Evolutionary conservation across 495 filamentous ascomycete genomes (phyloP), one percentile per base, ranked within the genome.

Genomic region (Parmelia sp.): DNA sequence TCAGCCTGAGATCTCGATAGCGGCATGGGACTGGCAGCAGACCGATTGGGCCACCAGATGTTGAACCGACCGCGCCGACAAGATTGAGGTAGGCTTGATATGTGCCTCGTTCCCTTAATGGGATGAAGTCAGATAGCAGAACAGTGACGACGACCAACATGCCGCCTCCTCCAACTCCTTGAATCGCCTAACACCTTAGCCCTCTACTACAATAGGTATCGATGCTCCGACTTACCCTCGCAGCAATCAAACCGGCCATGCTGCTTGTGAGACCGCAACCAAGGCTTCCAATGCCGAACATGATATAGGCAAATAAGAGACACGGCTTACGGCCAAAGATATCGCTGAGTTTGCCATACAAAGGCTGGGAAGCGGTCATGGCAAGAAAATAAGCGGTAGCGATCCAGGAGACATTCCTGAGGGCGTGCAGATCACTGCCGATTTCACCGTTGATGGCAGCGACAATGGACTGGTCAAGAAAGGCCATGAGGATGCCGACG

Each of bases 261-360:
- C 21, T 63, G 27, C 37, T 51, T 23, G 65, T 44, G 27, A 67
- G 10, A 10, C 61, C 65, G 61, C 65, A 67, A 44, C 53, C 60
- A 53, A 67, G 61, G 57, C 61, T 63, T 37, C 65, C 65, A 7
- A 67, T 5, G 17, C 53, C 65, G 25, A 64, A 67, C 61, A 67
- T 60, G 11, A 40, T 47, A 29, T 53, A 64, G 10, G 61, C 55
- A 33, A 67, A 67, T 3, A 67, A 33, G 21, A 67, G 60, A 39
- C 55, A 63, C 11, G 65, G 61, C 45, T 63, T 63, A 4, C 65
- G 65, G 29, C 65, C 65, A 23, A 63, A 67, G 42, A 67, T 36
- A n/a, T 67, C 65, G n/a, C 65, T 67, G 42, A 67, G 36, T 45
- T 60, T 67, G 8, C 65, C 65, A 49, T 67, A 67, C 21, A 67